Conservation (phyloP, 1,139 yeast genomes). For the Geotrichum restrictum region DNA sequence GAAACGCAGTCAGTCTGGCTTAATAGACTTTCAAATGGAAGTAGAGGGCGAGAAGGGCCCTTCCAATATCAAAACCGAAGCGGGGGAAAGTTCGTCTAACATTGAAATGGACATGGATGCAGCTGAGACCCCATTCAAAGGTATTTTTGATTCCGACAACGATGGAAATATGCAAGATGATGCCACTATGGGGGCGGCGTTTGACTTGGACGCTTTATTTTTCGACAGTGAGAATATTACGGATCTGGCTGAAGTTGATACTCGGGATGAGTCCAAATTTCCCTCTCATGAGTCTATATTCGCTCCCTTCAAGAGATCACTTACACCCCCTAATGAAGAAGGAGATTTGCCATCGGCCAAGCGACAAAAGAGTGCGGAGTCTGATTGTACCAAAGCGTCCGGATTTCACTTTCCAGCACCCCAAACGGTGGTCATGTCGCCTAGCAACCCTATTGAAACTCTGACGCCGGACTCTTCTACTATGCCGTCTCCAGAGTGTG, state of each 20-base stretch:
- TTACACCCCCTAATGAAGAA: conserved; percentile 4
- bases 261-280: too few relatives aligned
- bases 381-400: neutral
- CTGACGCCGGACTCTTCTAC: conserved; percentile 17
- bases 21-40: too few relatives aligned
- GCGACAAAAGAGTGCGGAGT: neutral
- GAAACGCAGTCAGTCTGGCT: too few relatives aligned
- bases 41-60: too few relatives aligned
- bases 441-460: conserved; percentile 5
- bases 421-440: too few relatives aligned
- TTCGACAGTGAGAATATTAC: conserved; percentile 3
- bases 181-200: conserved; percentile 8
- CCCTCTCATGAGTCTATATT: neutral
- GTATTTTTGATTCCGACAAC: neutral
- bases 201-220: conserved; percentile 17
- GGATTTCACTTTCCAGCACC: conserved; percentile 3
- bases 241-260: neutral
- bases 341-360: neutral
- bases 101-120: too few relatives aligned
- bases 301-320: neutral
- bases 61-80: too few relatives aligned
- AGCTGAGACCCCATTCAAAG: neutral
- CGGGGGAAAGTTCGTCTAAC: too few relatives aligned
- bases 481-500: conserved; percentile 9
- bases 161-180: neutral